Evolutionary conservation across 768 basidiomycete species (phyloP).

Genomic region (Boletus pseudopeckii): DNA sequence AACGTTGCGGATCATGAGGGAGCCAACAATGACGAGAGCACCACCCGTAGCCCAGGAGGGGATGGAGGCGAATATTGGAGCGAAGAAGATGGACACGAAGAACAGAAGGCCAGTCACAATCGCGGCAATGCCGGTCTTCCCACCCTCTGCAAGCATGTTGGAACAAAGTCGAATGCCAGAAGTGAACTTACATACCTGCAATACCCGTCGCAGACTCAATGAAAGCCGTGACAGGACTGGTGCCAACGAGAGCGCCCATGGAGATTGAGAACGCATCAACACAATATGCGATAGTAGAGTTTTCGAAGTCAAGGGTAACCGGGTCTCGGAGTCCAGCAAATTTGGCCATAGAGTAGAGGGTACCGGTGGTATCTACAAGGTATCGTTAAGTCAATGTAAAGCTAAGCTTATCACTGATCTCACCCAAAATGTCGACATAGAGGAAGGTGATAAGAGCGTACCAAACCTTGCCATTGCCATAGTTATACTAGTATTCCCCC

Average conservation of each 20-base stretch:
- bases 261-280: slow-evolving; percentile 79
- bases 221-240: slow-evolving; percentile 79
- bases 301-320: slow-evolving; percentile 83
- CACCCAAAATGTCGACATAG: slow-evolving; percentile 82
- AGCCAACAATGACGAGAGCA: slow-evolving; percentile 82
- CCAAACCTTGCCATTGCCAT: slow-evolving; percentile 73
- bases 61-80: slow-evolving; percentile 85
- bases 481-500: slow-evolving; percentile 38
- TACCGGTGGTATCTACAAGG: slow-evolving; percentile 49
- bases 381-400: neutral
- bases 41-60: slow-evolving; percentile 87
- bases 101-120: slow-evolving; percentile 70
- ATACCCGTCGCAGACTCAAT: slow-evolving; percentile 84
- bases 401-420: slow-evolving; percentile 16
- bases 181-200: slow-evolving; percentile 41
- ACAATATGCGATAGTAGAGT: slow-evolving; percentile 77
- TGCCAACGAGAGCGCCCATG: slow-evolving; percentile 77
- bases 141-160: slow-evolving; percentile 57
- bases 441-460: slow-evolving; percentile 87
- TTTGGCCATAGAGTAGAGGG: slow-evolving; percentile 87
- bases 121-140: slow-evolving; percentile 82
- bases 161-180: neutral
- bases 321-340: slow-evolving; percentile 86
- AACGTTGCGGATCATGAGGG: slow-evolving; percentile 84
- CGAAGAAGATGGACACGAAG: slow-evolving; percentile 83